Base-by-base conservation (phyloP, 2,329 filamentous ascomycete species). In the Didymella pinodella region DNA sequence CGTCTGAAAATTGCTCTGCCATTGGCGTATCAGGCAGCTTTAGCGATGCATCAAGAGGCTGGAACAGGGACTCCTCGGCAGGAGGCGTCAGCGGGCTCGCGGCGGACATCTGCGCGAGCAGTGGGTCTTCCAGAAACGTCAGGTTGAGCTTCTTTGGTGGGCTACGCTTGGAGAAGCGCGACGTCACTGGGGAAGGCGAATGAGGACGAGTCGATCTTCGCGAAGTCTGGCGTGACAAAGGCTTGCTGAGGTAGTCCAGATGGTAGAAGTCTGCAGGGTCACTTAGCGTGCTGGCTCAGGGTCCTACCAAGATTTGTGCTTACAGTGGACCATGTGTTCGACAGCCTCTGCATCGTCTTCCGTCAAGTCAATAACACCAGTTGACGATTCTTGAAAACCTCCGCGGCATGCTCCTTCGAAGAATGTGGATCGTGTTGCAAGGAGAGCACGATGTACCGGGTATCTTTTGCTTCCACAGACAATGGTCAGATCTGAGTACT, bases 401-500 rank as follows among this genome's bases (percentile, higher is more conserved):
- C 72, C 72, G 58, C 76, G 72, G 61, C 77, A 77, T 31, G 78
- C 74, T 38, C 77, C 79, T 41, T 76, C 74, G 63, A 81, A 81
- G 70, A 83, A 83, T 22, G 75, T 76, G 36, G 79, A 81, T 47
- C 81, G 73, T 36, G 81, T 81, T 69, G 81, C 82, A 47, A 83
- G 69, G 43, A 83, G 78, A 6, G 79, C 80, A 63, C 78, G 77
- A 66, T 83, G 81, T 11, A 82, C 80, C 28, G 70, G 72, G 73
- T 80, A 83, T 75, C 76, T 78, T 72, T 76, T 77, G 58, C 70
- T 68, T 57, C 80, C 79, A 74, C 78, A 82, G 49, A 73, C 73
- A 67, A 83, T 77, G 48, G 79, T 82, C 62, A 83, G 75, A 70
- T 83, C 81, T 55, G 80, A 81, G 68, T 81, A 83, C 67, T 76